A percentile compares a stretch with the other conserved stretches of the same genome.
Conservation (phyloP, 202 grass and related monocot genomes). For the Schoenoplectus triqueter region DNA sequence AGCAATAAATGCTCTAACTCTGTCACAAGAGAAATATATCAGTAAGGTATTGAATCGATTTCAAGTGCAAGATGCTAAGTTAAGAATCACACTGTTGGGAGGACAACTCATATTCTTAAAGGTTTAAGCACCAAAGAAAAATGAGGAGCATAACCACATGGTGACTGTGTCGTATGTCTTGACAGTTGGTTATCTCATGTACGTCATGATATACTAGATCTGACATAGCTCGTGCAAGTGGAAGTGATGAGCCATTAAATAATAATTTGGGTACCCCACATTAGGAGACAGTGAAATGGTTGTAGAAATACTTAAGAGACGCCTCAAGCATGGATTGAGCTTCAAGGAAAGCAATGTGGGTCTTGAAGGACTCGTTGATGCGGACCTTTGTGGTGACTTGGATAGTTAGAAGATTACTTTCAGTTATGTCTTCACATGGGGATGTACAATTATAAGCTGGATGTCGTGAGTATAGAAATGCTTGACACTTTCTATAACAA, state of each 20-base stretch:
- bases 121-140: background rate
- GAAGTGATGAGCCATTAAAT: background rate
- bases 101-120: too few species aligned
- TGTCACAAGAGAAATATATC: constrained; percentile 23
- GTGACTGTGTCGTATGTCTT: background rate
- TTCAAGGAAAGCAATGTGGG: background rate
- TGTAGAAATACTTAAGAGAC: background rate
- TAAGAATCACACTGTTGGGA: background rate
- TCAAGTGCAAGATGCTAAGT: background rate
- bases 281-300: background rate
- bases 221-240: background rate
- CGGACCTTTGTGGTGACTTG: background rate
- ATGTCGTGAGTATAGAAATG: background rate
- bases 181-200: background rate
- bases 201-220: background rate
- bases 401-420: too few species aligned
- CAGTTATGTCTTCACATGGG: too few species aligned
- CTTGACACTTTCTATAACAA: background rate
- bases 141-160: background rate
- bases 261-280: background rate
- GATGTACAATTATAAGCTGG: too few species aligned
- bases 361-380: constrained; percentile 6
- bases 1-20: background rate
- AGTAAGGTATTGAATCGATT: constrained; percentile 19
- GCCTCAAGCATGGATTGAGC: background rate